phyloP scores from a whole-genome alignment of 257 asterid species.

The Capsicum pubescens region DNA sequence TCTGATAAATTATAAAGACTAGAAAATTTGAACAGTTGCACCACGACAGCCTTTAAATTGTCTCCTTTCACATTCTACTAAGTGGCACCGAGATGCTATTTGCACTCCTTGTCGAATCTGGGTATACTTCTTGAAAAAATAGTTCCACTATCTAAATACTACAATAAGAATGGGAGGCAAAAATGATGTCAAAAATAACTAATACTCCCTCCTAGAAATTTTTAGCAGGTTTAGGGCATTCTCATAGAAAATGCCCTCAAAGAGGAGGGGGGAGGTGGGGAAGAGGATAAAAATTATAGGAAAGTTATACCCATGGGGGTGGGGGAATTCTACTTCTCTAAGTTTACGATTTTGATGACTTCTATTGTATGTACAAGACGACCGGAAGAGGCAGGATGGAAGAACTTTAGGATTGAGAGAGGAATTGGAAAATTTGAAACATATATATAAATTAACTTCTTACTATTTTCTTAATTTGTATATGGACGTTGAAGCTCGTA shows the following conservation, averaged over 20 bases:
- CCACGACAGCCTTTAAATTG: neutral
- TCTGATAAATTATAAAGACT: neutral
- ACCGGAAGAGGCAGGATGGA: neutral
- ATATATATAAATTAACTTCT: neutral
- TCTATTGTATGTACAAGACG: neutral
- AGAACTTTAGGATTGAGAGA: conserved; percentile 12
- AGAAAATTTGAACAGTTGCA: neutral
- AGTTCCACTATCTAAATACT: conserved; percentile 8
- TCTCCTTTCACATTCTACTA: neutral
- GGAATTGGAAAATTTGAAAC: neutral
- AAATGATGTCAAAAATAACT: conserved; percentile 24
- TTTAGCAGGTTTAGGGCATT: conserved; percentile 82
- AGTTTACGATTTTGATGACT: neutral
- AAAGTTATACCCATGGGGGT: too few relatives aligned
- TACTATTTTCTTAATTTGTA: too few relatives aligned
- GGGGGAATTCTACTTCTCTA: neutral
- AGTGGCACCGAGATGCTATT: neutral
- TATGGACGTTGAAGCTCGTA: too few relatives aligned
- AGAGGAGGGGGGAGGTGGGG: neutral
- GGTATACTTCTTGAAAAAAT: conserved; percentile 42
- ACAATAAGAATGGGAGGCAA: conserved; percentile 23
- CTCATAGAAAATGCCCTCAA: conserved; percentile 87
- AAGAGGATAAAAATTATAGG: neutral
- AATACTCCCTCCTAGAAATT: conserved; percentile 49
- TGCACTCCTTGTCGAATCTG: neutral